These are phyloP conservation scores for Entomortierella beljakovae DNA, from an alignment of 192 early-diverging fungal genomes.

Conservation along the genomic window DNA sequence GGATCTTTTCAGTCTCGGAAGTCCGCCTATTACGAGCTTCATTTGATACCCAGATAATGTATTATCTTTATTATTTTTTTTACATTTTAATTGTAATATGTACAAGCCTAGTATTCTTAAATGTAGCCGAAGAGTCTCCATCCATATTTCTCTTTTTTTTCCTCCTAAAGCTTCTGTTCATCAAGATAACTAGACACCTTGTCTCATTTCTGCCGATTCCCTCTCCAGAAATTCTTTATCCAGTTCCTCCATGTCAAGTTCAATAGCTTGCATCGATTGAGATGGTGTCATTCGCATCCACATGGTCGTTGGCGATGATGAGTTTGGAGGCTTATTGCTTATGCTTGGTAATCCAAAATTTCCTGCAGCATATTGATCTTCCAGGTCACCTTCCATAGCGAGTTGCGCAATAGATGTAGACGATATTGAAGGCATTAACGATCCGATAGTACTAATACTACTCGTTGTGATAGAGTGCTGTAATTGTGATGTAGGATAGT, in stretches of 20 bases:
- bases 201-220: too few relatives aligned
- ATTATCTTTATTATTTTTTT: too few relatives aligned
- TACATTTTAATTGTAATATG: too few relatives aligned
- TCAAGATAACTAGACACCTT: too few relatives aligned
- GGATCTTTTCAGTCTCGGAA: too few relatives aligned
- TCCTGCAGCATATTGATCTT: too few relatives aligned
- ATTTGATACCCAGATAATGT: too few relatives aligned
- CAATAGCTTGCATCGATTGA: conserved; percentile 2
- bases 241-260: conserved; percentile 11
- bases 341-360: neutral
- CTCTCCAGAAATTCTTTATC: neutral
- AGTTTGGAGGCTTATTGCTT: neutral
- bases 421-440: conserved; percentile 7
- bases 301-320: neutral
- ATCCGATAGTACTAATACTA: conserved; percentile 40
- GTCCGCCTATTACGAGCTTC: too few relatives aligned
- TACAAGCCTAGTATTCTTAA: too few relatives aligned
- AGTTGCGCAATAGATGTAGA: conserved; percentile 16
- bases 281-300: conserved; percentile 4
- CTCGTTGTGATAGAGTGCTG: conserved; percentile 39
- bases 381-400: neutral
- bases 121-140: too few relatives aligned
- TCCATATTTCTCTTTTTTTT: too few relatives aligned
- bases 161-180: too few relatives aligned
- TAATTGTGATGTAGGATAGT: conserved; percentile 31